Evolutionary conservation across 2,329 filamentous ascomycete species (phyloP), one percentile per base, ranked within the genome.

Genomic region (Monilinia fructigena): DNA sequence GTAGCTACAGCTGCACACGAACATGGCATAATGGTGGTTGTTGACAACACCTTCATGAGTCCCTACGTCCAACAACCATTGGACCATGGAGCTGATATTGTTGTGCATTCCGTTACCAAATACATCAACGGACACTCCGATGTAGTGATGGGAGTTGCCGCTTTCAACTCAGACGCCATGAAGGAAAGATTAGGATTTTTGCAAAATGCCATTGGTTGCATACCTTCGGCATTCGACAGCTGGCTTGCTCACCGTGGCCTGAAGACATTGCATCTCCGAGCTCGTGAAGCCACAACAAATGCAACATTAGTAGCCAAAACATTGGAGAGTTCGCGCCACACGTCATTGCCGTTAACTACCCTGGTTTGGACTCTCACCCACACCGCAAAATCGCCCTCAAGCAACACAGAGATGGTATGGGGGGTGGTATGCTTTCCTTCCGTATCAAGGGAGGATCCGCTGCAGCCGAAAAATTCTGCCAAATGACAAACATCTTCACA

Each of bases 41-140:
- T 99, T 53, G 95, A 99, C 82, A 99, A 99, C 82, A 99, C 95
- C 26, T 99, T 99, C 83, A 83, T 98, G 76, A 94, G 90, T 69
- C 95, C 95, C 42, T 99, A 98, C 78, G 86, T 99, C 58, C 95
- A 99, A 81, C 98, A 97, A 80, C 95, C 95, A 4, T 87, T 99
- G 66, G 89, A 96, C 76, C 92, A 94, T 77, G 95, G 95, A 73
- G 95, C 95, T 72, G 95, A 99, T 79, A 93, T 98, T 71, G 94
- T 98, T 72, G 90, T 98, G 54, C 94, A 98, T 84, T 93, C 89
- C 65, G 95, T 99, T 66, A 99, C 95, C 55, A 99, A 99, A 82
- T 99, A 98, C 81, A 98, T 99, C 82, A 98, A 98, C 78, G 95
- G 95, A 61, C 95, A 99, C 82, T 86, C 88, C 77, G 95, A 99